These are phyloP conservation scores for Meira nashicola DNA, from an alignment of 1,284 basidiomycete genomes.

Conservation along the genomic window DNA sequence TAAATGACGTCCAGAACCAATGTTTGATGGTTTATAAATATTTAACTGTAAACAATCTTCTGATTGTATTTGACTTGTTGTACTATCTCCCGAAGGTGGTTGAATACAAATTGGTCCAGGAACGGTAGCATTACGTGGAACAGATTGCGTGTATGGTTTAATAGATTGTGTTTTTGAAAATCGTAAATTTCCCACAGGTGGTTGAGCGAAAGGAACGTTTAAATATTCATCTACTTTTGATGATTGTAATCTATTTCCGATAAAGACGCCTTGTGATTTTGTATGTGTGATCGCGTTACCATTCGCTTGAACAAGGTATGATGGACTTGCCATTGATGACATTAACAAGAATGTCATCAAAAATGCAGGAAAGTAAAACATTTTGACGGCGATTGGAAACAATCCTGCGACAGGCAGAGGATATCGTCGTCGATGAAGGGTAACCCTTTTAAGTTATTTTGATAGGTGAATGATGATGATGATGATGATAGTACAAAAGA, in stretches of 20 bases:
- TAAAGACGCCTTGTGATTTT: too few relatives aligned
- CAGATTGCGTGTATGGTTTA: not conserved
- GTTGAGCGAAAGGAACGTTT: slow-evolving; percentile 21
- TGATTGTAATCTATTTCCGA: not conserved
- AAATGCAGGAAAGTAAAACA: too few relatives aligned
- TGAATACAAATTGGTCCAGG: slow-evolving; percentile 22
- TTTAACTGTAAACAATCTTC: slow-evolving; percentile 36
- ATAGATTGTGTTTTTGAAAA: slow-evolving; percentile 25
- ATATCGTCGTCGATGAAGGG: too few relatives aligned
- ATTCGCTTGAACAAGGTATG: too few relatives aligned
- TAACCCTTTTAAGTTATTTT: too few relatives aligned
- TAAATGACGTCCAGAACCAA: slow-evolving; percentile 3
- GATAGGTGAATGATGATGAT: too few relatives aligned
- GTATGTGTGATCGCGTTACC: too few relatives aligned
- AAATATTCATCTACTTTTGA: not conserved
- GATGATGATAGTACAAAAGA: too few relatives aligned
- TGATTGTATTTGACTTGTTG: slow-evolving; percentile 16
- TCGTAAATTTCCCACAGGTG: slow-evolving; percentile 23
- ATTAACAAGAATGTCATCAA: too few relatives aligned
- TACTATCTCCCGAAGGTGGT: slow-evolving; percentile 18
- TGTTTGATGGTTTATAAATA: slow-evolving; percentile 21
- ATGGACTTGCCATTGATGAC: too few relatives aligned
- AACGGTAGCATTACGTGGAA: slow-evolving; percentile 16
- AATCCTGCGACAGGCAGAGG: too few relatives aligned
- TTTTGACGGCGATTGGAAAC: too few relatives aligned